Percentiles rank a stretch among this genome's conserved stretches.
These are phyloP conservation scores for Carex parvula DNA, from an alignment of 176 grass and related monocot species.

Conservation along the genomic window DNA sequence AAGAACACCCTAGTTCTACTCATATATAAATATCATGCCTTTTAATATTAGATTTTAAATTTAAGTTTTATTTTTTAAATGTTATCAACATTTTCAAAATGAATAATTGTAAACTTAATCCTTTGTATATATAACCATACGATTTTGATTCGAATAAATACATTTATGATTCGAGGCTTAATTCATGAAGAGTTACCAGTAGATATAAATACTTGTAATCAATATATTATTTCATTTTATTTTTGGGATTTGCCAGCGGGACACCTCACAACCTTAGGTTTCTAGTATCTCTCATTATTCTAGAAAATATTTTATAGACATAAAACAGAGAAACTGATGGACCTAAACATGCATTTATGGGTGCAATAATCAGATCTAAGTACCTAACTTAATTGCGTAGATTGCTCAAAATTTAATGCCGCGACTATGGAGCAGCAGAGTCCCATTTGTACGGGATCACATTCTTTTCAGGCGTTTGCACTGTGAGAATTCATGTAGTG, in stretches of 20 bases:
- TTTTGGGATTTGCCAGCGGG: not conserved
- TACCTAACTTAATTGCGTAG: not conserved
- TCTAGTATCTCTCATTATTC: not conserved
- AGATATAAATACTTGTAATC: not conserved
- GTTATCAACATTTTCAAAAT: not conserved
- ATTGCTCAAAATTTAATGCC: slow-evolving; percentile 4
- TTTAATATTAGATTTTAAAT: too few species aligned
- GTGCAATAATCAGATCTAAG: not conserved
- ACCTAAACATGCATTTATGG: not conserved
- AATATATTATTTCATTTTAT: not conserved
- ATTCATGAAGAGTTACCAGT: not conserved
- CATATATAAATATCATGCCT: too few species aligned
- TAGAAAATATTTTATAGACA: not conserved
- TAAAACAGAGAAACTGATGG: not conserved
- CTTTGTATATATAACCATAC: not conserved
- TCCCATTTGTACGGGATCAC: not conserved
- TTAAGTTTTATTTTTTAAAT: too few species aligned
- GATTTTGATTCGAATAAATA: not conserved
- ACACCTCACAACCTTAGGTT: too few species aligned
- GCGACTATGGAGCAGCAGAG: not conserved
- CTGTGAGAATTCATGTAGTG: not conserved
- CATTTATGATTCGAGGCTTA: not conserved
- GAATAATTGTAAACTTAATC: too few species aligned
- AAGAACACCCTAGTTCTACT: too few species aligned
- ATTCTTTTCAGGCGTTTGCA: not conserved